A percentile compares a stretch with the other conserved stretches of the same genome.
phyloP scores from a whole-genome alignment of 164 flowering plant species.

The Stephania cephalantha region DNA sequence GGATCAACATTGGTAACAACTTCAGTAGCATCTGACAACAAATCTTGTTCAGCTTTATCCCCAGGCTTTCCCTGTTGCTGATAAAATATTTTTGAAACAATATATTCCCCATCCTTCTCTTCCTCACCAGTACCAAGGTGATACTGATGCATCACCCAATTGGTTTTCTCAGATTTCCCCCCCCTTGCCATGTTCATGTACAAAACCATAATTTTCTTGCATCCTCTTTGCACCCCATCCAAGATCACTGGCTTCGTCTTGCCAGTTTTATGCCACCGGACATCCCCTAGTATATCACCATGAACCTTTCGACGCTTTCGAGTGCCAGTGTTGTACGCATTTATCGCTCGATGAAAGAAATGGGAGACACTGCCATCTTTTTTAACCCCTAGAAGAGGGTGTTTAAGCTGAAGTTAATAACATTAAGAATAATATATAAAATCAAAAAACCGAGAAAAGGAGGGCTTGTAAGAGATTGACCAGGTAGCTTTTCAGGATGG shows the following conservation, averaged over 20 bases:
- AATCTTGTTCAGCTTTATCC: too few relatives aligned
- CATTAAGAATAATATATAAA: too few relatives aligned
- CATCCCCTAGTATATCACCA: not conserved
- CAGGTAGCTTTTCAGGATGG: conserved; percentile 79
- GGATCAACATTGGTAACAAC: too few relatives aligned
- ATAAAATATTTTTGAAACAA: not conserved
- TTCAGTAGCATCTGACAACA: too few relatives aligned
- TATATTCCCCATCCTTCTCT: not conserved
- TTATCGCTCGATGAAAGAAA: not conserved
- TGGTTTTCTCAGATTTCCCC: not conserved
- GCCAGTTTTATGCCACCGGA: not conserved
- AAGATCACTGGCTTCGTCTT: not conserved
- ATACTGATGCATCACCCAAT: not conserved
- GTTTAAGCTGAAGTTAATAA: not conserved
- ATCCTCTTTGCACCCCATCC: not conserved
- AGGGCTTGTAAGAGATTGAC: conserved; percentile 18
- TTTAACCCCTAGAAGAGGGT: not conserved
- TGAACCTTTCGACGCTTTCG: not conserved
- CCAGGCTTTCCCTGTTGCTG: not conserved
- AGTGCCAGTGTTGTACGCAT: not conserved
- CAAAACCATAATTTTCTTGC: not conserved
- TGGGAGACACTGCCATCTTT: not conserved
- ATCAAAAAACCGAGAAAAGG: too few relatives aligned
- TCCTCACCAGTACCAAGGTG: not conserved
- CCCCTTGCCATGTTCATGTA: not conserved